Evolutionary conservation across 2,329 filamentous ascomycete genomes (phyloP), one percentile per base, ranked within the genome.

Genomic region (Parascedosporium putredinis): DNA sequence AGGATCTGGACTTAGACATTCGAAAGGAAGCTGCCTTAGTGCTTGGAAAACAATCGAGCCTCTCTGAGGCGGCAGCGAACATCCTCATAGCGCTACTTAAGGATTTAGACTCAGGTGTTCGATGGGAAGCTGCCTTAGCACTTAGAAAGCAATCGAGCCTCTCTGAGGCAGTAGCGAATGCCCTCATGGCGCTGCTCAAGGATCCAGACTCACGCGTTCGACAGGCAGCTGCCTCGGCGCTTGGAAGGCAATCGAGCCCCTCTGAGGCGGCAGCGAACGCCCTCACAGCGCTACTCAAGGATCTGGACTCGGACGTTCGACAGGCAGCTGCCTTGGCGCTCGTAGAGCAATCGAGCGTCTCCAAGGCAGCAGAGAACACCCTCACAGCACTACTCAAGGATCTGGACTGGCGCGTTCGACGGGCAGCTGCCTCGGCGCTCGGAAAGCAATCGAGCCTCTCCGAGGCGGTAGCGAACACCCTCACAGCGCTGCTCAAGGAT

Each of bases 1-100:
- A 4, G 44, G n/a, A 24, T 43, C 7, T 16, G 12, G 27, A 31
- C 6, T 31, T 12, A 12, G 10, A 23, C 20, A 16, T 45, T 18
- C n/a, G 43, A 51, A 54, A 56, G 57, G 55, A 56, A 60, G 55
- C 55, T 53, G 54, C 3, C 20, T n/a, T 10, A 10, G n/a, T 10
- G 43, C 43, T 45, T 45, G 18, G 43, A 23, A 6, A 46, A 16
- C 40, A 50, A 18, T n/a, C 2, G 23, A 36, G 29, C n/a, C 23
- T 45, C 43, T 45, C 43, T 22, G 43, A 45, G 18, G 20, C 12
- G 18, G 20, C n/a, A 53, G 12, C 50, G 45, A 49, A 52, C 50
- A 45, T 49, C 42, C 51, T 54, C 16, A 6, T 22, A 22, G 20
- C 36, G 16, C 36, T 16, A n/a, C 20, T 42, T 16, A 22, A 7